Evolutionary conservation across 2,329 filamentous ascomycete genomes (phyloP), one percentile per base, ranked within the genome.

Genomic region (Xylariales sp.): DNA sequence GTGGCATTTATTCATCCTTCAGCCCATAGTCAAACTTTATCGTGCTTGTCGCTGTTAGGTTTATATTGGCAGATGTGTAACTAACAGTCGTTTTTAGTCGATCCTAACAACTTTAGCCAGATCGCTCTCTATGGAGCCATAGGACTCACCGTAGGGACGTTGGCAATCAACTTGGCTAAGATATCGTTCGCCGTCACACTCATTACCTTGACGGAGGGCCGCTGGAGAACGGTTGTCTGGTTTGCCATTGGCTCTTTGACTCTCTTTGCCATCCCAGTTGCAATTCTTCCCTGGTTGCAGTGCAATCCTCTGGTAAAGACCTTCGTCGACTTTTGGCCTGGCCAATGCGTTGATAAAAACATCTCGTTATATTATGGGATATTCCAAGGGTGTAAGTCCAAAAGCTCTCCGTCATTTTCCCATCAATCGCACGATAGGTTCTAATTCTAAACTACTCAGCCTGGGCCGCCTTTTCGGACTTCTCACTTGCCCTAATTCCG

Each of bases 251-350:
- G 16, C 16, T 17, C 29, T 3, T 18, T 31, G 12, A 31, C 19
- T 12, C 14, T 31, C 12, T 31, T 31, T 16, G 29, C 29, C 15
- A 31, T 31, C 19, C 29, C 29, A 15, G 29, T 31, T 15, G 15
- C 29, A 17, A 18, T 31, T 8, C 29, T 31, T 12, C 29, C 29
- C 19, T 31, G 29, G 29, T 15, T 31, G 14, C 29, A 31, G 14
- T 31, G 29, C 29, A 31, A 18, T 15, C 29, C 29, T 12, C 29
- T 31, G 16, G n/a, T 18, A 15, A 31, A 31, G 15, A 31, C 29
- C 15, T 31, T 31, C 19, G 29, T 31, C 29, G 29, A 31, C 29
- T 31, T 31, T 31, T 31, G 11, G 13, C 29, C 29, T 13, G 29
- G 29, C 29, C 10, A 16, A 8, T 31, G 29, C n/a, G 19, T 31